phyloP scores from a whole-genome alignment of 129 eudicot genomes.

The Cynara cardunculus region DNA sequence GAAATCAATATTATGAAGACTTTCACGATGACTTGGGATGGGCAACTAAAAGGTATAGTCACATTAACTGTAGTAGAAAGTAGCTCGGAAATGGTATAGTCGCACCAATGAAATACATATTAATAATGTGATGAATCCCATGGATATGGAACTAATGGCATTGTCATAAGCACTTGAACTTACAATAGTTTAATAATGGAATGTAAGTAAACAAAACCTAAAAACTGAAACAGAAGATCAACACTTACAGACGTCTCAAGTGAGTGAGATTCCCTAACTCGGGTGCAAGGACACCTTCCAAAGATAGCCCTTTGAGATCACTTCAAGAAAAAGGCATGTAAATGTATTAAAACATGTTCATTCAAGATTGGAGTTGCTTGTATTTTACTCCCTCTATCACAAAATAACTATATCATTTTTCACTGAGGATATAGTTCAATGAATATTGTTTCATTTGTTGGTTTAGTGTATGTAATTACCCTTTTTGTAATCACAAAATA shows the following conservation, averaged over 20 bases:
- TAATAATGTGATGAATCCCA: not conserved
- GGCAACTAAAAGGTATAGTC: not conserved
- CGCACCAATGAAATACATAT: too few species aligned
- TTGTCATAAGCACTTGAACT: not conserved
- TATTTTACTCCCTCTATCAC: not conserved
- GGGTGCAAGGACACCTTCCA: slow-evolving; percentile 69
- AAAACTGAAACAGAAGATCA: not conserved
- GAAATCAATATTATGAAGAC: not conserved
- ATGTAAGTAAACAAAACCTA: not conserved
- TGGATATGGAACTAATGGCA: not conserved
- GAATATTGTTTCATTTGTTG: not conserved
- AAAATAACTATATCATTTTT: not conserved
- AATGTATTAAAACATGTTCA: not conserved
- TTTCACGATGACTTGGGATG: not conserved
- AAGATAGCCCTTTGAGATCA: slow-evolving; percentile 59
- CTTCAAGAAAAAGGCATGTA: slow-evolving; percentile 30
- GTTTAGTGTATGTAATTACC: not conserved
- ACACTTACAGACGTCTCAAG: slow-evolving; percentile 68
- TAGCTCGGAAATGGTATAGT: not conserved
- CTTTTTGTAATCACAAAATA: not conserved
- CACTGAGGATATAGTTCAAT: not conserved
- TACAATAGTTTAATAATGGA: too few species aligned
- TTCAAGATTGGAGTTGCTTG: not conserved
- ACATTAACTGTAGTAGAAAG: too few species aligned
- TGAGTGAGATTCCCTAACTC: slow-evolving; percentile 70